Base-by-base conservation (phyloP, 179 eudicot species). In the Pouteria campechiana region DNA sequence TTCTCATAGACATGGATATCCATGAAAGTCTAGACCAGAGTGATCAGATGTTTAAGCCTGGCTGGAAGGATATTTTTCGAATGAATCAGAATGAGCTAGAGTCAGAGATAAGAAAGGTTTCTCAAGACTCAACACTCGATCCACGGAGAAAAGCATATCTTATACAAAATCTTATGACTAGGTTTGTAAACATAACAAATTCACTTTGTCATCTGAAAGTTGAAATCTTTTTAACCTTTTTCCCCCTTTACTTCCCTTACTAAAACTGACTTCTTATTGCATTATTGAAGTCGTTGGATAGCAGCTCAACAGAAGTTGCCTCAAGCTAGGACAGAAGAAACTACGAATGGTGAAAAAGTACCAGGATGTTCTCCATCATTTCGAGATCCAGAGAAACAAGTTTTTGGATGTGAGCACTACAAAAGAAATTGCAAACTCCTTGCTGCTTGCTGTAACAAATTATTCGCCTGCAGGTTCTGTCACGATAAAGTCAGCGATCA, bases 31-130 rank as follows among this genome's bases (percentile, higher is more conserved):
- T 75, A 32, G 95, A 78, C 52, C 74, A 42, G 15, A 71, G 59
- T 64, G 93, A 81, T 38, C 70, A 69, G 34, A 81, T 79, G 29
- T 89, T 89, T 66, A 89, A 84, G 81, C 97, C 97, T 65, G 97
- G 97, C 21, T 89, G 97, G 97, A 84, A 81, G 49, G 97, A 89
- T 50, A 89, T 89, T 12, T 89, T 89, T 68, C 68, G 97, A 41
- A 89, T 89, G 97, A 89, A 89, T 56, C 97, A 89, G 61, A 89
- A 66, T 69, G 97, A 89, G 63, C 93, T 89, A 33, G 97, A 89
- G 57, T 67, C 93, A 51, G 97, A 89, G 75, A 85, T 89, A 50
- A 68, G 93, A 66, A 89, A 81, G 74, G 95, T 89, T 33, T 89
- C 88, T 46, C 81, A 85, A 41, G 97, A 89, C 58, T 66, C 93